Base-by-base conservation (phyloP, 2,329 filamentous ascomycete genomes). In the Zelopaecilomyces penicillatus region DNA sequence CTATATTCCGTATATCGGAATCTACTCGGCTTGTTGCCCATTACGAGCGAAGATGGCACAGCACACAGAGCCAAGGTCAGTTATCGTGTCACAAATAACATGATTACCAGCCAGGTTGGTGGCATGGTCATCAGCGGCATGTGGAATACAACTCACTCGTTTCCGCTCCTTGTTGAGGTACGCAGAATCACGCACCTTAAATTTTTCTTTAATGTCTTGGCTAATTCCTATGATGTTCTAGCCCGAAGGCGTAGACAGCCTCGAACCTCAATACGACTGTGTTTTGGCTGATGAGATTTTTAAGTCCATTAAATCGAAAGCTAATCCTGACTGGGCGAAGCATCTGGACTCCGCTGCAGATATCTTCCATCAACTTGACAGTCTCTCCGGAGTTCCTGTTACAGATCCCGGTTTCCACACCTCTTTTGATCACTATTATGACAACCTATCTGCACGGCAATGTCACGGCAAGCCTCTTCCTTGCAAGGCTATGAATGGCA, bases 351-450 rank as follows among this genome's bases (percentile, higher is more conserved):
- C 67, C 19, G 72, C 83, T 0, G 57, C 62, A 3, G 51, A 64
- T 0, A 66, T 93, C 0, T 86, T 77, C 57, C 56, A 62, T 5
- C 63, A 61, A 0, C 74, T 93, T 0, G 87, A 93, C 55, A 60
- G 66, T 36, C 74, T 91, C 38, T 87, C 83, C 0, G 83, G 83
- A 30, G 75, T 93, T 1, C 58, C 73, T 0, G 49, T 69, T 0
- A 63, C 62, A 31, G 74, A 81, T 48, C 57, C 59, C 0, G 82
- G 71, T 4, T 93, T 87, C 69, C 85, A 91, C 57, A 71, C 65
- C 35, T 82, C 75, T 43, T 82, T 85, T 54, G 87, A 93, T 57
- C 87, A 89, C 62, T 93, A 93, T 66, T 93, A 82, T 55, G 87
- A 93, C 60, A 93, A 89, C 56, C 73, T 93, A 1, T 88, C 85